phyloP scores from a whole-genome alignment of 1,284 basidiomycete genomes.

The Mycosarcoma mackinlayi region DNA sequence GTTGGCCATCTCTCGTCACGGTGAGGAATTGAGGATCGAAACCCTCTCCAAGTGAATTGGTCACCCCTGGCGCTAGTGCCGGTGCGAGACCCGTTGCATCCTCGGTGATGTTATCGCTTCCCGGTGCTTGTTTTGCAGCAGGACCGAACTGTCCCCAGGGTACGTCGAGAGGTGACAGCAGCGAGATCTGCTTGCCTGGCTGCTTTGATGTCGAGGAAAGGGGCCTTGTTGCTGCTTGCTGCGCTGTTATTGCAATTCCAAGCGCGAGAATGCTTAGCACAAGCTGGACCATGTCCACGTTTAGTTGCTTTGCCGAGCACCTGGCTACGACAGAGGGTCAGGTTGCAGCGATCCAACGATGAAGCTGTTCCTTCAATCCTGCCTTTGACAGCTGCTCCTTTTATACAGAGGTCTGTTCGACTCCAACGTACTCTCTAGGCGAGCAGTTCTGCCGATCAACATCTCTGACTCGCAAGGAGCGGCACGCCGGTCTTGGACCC shows the following conservation, averaged over 20 bases:
- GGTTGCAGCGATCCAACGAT: not conserved
- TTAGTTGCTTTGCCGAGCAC: constrained; percentile 5
- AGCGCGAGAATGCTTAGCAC: not conserved
- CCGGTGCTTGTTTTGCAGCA: constrained; percentile 18
- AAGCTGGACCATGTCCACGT: not conserved
- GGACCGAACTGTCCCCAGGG: constrained; percentile 33
- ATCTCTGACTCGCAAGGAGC: too few species aligned
- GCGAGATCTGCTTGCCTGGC: not conserved
- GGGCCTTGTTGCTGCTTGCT: constrained; percentile 9
- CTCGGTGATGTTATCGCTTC: constrained; percentile 43
- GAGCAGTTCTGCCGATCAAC: not conserved
- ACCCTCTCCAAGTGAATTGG: constrained; percentile 36
- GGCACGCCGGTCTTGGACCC: not conserved
- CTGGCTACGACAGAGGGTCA: constrained; percentile 7
- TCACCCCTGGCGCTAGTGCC: constrained; percentile 30
- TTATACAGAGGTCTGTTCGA: too few species aligned
- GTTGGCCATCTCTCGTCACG: constrained; percentile 13
- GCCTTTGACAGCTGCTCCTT: too few species aligned
- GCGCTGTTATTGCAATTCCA: not conserved
- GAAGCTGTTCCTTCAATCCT: too few species aligned
- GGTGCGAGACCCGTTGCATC: constrained; percentile 38
- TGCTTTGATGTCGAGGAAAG: not conserved
- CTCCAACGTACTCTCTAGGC: not conserved
- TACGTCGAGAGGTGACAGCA: constrained; percentile 9
- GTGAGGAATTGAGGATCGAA: constrained; percentile 47